phyloP scores from a whole-genome alignment of 805 yeast genomes.

The Tetrapisispora namnaoensis region DNA sequence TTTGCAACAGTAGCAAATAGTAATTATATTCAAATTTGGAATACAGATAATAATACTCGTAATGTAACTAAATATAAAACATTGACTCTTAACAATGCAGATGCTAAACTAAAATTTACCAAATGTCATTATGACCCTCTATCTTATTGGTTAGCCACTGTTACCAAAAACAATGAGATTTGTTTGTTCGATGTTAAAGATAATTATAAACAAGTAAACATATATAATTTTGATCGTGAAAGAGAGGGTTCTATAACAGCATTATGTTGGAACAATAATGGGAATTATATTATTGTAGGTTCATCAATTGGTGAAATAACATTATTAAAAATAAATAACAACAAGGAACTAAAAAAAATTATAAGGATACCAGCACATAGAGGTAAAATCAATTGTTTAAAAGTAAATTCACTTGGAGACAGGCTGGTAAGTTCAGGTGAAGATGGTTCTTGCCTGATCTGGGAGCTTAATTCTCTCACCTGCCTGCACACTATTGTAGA shows the following conservation, averaged over 20 bases:
- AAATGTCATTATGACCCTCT: constrained; percentile 34
- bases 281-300: constrained; percentile 36
- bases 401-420: constrained; percentile 44
- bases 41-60: constrained; percentile 9
- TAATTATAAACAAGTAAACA: constrained; percentile 22
- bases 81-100: constrained; percentile 1
- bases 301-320: constrained; percentile 38
- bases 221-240: constrained; percentile 3
- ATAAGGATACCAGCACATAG: constrained; percentile 37
- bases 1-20: constrained; percentile 20
- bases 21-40: constrained; percentile 18
- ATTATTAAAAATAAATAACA: constrained; percentile 12
- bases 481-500: constrained; percentile 12
- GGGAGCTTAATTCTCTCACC: constrained; percentile 17
- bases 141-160: constrained; percentile 38
- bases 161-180: constrained; percentile 33
- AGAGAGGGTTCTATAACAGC: constrained; percentile 23
- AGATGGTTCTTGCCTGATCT: constrained; percentile 21
- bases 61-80: constrained; percentile 12
- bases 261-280: constrained; percentile 27
- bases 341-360: constrained; percentile 3
- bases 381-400: constrained; percentile 38
- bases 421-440: constrained; percentile 42
- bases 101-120: constrained; percentile 10
- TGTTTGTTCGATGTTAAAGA: constrained; percentile 28